Base-by-base conservation (phyloP, 2,329 filamentous ascomycete genomes). In the Calonectria naviculata region DNA sequence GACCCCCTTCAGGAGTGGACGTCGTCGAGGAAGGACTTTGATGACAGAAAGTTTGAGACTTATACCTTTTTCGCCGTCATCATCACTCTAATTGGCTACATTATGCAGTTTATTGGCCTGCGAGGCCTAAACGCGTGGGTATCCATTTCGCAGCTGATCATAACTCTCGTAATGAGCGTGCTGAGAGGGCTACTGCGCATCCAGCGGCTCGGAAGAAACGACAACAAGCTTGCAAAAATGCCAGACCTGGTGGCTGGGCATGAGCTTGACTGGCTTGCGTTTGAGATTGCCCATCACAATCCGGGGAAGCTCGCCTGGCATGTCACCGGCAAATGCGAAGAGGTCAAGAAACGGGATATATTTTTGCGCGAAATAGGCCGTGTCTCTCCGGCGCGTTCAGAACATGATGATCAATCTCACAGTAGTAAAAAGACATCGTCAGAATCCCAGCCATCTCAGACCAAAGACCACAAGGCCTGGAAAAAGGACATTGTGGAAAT, bases 1-100 rank as follows among this genome's bases (percentile, higher is more conserved):
- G 52, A 56, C 21, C 52, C 31, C n/a, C n/a, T 56, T 5, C 31
- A 56, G 31, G 52, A 56, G 17, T 56, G 52, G 52, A 56, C 52
- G 15, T 56, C 52, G n/a, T 56, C 52, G n/a, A 56, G 52, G 31
- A 56, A 56, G 21, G 52, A 56, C 31, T 56, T 56, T 56, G 52
- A 56, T 21, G 31, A 56, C 21, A 56, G 52, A 24, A 56, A 26
- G 21, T 56, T 56, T 56, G 52, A 56, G 31, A 26, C n/a, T 17
- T 56, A 36, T 12, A 56, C 52, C 52, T 56, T 36, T 36, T 56
- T 56, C 26, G 52, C 52, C 31, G 52, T 56, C 31, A 24, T 56
- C 6, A 26, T 21, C 8, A 56, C 52, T 10, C 15, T 56, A 15
- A 21, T 56, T 8, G 52, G 52, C n/a, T 56, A 56, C 31, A 38